Conservation (phyloP, 768 basidiomycete genomes). For the Cystofilobasidium capitatum region DNA sequence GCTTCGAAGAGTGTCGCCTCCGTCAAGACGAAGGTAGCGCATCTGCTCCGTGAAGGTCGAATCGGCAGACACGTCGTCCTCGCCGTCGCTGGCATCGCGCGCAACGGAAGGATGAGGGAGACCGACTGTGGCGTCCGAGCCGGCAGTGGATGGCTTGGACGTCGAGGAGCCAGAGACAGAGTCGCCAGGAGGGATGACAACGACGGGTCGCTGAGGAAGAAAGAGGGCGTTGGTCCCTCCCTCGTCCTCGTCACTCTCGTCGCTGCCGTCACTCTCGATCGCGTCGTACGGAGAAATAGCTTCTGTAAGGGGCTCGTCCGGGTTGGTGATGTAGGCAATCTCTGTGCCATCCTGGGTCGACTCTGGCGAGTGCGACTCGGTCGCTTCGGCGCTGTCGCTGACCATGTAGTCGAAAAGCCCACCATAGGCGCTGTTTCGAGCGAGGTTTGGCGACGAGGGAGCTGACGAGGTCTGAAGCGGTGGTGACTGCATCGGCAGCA, state of each 20-base stretch:
- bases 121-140: no score
- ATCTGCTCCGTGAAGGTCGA: not conserved
- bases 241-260: constrained; percentile 18
- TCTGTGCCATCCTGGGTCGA: not conserved
- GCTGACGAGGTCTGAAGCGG: not conserved
- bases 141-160: not conserved
- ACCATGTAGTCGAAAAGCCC: constrained; percentile 5
- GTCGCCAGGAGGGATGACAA: not conserved
- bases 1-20: not conserved
- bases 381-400: not conserved
- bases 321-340: not conserved
- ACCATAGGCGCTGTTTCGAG: not conserved
- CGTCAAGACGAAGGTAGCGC: not conserved
- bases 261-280: not conserved
- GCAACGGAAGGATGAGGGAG: no score
- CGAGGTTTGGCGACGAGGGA: not conserved
- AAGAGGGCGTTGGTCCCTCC: constrained; percentile 24
- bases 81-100: not conserved
- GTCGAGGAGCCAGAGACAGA: not conserved
- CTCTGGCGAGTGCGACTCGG: not conserved
- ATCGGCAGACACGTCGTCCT: not conserved
- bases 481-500: not conserved
- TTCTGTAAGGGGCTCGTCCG: no score
- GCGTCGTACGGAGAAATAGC: not conserved
- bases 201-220: constrained; percentile 8